Evolutionary conservation across 2,329 filamentous ascomycete species (phyloP).

Genomic region (Hymenoscyphus scutula): DNA sequence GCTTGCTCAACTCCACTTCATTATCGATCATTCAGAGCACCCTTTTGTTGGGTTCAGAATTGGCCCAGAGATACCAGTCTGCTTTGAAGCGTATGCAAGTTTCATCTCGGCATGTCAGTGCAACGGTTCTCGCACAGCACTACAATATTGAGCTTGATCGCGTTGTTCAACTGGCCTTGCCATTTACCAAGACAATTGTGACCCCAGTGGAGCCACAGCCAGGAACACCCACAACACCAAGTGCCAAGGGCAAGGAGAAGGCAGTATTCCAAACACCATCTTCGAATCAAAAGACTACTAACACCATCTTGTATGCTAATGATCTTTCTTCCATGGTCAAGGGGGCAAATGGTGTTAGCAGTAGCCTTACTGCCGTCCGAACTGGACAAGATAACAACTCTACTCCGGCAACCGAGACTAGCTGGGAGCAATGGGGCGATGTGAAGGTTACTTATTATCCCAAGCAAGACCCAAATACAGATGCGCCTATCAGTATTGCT

Average conservation of each 20-base stretch:
- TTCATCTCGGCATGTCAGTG: slow-evolving; percentile 64
- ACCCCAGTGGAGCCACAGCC: slow-evolving; percentile 45
- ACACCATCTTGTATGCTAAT: slow-evolving; percentile 69
- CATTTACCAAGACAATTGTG: slow-evolving; percentile 72
- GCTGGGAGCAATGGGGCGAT: slow-evolving; percentile 78
- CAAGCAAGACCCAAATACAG: slow-evolving; percentile 36
- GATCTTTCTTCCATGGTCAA: slow-evolving; percentile 76
- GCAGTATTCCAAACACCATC: slow-evolving; percentile 40
- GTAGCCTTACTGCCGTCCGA: slow-evolving; percentile 32
- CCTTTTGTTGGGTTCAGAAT: slow-evolving; percentile 76
- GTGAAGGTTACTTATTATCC: slow-evolving; percentile 78
- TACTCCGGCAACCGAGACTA: slow-evolving; percentile 34
- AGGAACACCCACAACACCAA: slow-evolving; percentile 53
- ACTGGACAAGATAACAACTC: slow-evolving; percentile 32
- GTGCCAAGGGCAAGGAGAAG: slow-evolving; percentile 75
- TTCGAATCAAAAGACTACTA: slow-evolving; percentile 42
- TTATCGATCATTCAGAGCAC: slow-evolving; percentile 74
- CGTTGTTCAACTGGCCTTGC: slow-evolving; percentile 77
- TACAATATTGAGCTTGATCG: slow-evolving; percentile 78
- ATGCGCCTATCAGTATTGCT: slow-evolving; percentile 24
- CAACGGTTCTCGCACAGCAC: slow-evolving; percentile 76
- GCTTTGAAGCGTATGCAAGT: slow-evolving; percentile 74
- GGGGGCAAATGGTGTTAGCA: slow-evolving; percentile 42
- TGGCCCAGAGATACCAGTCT: slow-evolving; percentile 90
- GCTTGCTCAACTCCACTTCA: slow-evolving; percentile 84